Base-by-base conservation (phyloP, 2,329 filamentous ascomycete species). In the Coniochaeta prunicola region DNA sequence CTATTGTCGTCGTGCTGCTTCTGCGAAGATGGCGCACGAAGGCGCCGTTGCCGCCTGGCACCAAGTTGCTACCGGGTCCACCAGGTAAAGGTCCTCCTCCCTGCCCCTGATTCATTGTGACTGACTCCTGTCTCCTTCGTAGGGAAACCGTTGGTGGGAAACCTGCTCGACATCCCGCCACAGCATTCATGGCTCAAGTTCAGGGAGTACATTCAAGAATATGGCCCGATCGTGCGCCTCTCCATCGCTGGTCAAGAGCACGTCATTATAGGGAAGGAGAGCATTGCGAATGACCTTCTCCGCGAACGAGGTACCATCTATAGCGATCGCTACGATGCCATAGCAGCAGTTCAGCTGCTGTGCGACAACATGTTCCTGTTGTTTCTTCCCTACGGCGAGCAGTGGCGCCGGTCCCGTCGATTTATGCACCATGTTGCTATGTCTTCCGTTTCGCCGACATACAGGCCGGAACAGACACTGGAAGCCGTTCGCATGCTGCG, bases 111-210 rank as follows among this genome's bases (percentile, higher is more conserved):
- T 26, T 31, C 2, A 8, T 2, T 17, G 30, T 38, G 21, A 36
- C 28, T 36, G 30, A 57, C 28, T 21, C n/a, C 10, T 19, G 15
- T 19, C 9, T 5, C 7, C 36, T 36, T 8, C 24, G 4, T n/a
- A 57, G 58, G 58, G 12, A 57, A 56, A 10, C 62, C 59, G 17
- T 24, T 64, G 24, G 38, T 74, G 31, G 73, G 73, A 19, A 74
- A 74, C 55, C 62, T 75, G 17, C 63, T 65, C 3, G 66, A 72
- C 33, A 68, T 75, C 10, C 72, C 71, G 8, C 64, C 66, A 8
- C 60, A 63, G 21, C 68, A 76, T 62, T 71, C 68, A 26, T 78
- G 75, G 75, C 61, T 76, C 17, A 71, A 75, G 57, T 77, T 77
- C 65, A 65, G 70, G 15, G 64, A 69, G 28, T 75, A 72, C 69